Percentiles rank a stretch among this genome's conserved stretches.
phyloP scores from a whole-genome alignment of 495 filamentous ascomycete genomes.

The Xylaria flabelliformis region DNA sequence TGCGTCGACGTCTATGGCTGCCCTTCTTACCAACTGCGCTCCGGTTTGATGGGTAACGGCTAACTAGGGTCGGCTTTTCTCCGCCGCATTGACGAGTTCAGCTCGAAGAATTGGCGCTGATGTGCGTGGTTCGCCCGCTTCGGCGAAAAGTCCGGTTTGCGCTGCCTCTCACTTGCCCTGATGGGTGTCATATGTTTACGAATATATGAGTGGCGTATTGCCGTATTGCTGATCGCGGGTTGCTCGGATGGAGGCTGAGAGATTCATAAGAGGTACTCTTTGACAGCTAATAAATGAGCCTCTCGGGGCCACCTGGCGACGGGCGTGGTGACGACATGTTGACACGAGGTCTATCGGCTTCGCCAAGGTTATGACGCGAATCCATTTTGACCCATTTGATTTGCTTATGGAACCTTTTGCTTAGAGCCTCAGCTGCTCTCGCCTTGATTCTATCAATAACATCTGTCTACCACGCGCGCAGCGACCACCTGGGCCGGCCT shows the following conservation, averaged over 20 bases:
- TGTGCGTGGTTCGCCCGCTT: not conserved
- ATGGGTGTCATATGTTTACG: constrained; percentile 19
- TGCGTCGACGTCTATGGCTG: not conserved
- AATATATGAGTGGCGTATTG: constrained; percentile 24
- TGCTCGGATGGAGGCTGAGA: constrained; percentile 25
- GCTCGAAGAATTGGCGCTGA: constrained; percentile 1
- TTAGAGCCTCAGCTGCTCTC: constrained; percentile 20
- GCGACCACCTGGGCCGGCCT: constrained; percentile 13
- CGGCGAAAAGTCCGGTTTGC: not conserved
- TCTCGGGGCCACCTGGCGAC: not conserved
- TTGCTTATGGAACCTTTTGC: not conserved
- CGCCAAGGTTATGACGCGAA: constrained; percentile 11
- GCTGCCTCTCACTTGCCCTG: not conserved
- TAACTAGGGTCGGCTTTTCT: not conserved
- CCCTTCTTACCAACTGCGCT: not conserved
- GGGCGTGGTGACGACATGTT: constrained; percentile 9
- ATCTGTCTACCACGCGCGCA: not conserved
- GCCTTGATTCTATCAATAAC: constrained; percentile 17
- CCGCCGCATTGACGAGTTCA: constrained; percentile 14
- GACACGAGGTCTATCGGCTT: constrained; percentile 13
- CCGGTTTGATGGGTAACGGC: not conserved
- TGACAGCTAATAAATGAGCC: constrained; percentile 15
- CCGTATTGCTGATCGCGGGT: constrained; percentile 11
- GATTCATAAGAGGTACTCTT: not conserved
- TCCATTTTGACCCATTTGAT: constrained; percentile 11